Conservation (phyloP, 225 moss, liverwort and hornwort genomes). For the Straminergon stramineum region DNA sequence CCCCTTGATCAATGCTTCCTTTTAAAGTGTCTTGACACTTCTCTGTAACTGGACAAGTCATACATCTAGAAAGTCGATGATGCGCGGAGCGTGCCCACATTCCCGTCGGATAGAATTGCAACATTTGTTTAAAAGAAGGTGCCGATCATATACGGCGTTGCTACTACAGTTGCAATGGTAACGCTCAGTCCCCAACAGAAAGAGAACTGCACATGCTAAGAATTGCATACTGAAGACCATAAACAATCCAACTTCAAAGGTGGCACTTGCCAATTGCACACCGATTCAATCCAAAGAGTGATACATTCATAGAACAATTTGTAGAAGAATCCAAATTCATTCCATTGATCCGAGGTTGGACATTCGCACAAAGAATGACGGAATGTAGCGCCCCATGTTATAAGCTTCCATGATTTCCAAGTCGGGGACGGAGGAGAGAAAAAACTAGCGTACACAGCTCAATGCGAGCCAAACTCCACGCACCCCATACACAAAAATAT, state of each 20-base stretch:
- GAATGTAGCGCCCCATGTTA: neutral
- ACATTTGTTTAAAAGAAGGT: neutral
- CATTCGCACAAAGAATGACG: neutral
- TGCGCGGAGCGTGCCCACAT: too few species aligned
- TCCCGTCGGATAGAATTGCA: too few species aligned
- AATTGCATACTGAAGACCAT: too few species aligned
- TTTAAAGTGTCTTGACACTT: rapidly evolving
- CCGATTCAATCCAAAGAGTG: too few species aligned
- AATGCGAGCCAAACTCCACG: neutral
- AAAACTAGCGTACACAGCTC: neutral
- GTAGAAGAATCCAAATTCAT: rapidly evolving
- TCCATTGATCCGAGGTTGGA: neutral
- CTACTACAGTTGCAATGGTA: rapidly evolving
- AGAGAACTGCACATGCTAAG: rapidly evolving
- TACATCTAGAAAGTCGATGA: too few species aligned
- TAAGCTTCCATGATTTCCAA: neutral
- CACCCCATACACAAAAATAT: neutral
- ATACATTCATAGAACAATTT: neutral
- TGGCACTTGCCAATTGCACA: neutral
- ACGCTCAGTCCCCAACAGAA: neutral
- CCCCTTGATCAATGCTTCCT: neutral
- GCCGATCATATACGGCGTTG: neutral
- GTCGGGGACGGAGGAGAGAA: neutral
- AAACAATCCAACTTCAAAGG: too few species aligned
- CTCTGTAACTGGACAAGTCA: too few species aligned